phyloP scores from a whole-genome alignment of 2,329 filamentous ascomycete genomes.

The Sporothrix brasiliensis region DNA sequence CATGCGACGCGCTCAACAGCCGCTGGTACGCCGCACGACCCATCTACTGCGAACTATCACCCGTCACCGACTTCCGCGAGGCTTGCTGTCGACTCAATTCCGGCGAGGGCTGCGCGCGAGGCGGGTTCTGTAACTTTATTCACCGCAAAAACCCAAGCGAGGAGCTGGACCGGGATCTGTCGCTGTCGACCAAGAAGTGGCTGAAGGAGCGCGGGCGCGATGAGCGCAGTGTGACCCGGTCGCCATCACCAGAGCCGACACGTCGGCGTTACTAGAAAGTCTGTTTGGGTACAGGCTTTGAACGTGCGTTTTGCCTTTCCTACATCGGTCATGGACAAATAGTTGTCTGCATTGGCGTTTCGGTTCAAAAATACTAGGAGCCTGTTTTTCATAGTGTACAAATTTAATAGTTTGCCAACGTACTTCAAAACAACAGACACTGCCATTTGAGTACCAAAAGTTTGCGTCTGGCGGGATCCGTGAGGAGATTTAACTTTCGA shows the following conservation, averaged over 20 bases:
- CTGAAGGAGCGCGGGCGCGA: conserved; percentile 81
- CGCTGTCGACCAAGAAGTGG: conserved; percentile 95
- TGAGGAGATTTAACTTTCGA: neutral
- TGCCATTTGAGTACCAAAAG: no score
- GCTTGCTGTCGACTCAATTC: conserved; percentile 93
- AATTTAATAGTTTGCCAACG: neutral
- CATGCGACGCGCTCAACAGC: conserved; percentile 90
- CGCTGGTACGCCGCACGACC: conserved; percentile 97
- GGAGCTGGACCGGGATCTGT: conserved; percentile 85
- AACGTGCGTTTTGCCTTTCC: neutral
- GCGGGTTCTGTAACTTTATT: conserved; percentile 99
- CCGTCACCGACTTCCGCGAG: conserved; percentile 97
- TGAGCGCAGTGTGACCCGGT: conserved; percentile 77
- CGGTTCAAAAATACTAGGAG: neutral
- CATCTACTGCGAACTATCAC: conserved; percentile 96
- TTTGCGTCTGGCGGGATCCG: neutral
- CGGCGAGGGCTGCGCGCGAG: conserved; percentile 92
- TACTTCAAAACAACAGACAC: neutral
- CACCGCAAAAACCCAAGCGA: conserved; percentile 92
- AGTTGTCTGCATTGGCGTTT: conserved; percentile 21
- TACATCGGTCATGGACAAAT: conserved; percentile 1
- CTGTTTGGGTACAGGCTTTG: neutral
- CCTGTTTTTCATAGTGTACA: conserved; percentile 16
- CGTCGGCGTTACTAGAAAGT: conserved; percentile 65
- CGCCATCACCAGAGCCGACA: conserved; percentile 82